Evolutionary conservation across 148 eudicot genomes (phyloP).

Genomic region (Spergularia bocconei): DNA sequence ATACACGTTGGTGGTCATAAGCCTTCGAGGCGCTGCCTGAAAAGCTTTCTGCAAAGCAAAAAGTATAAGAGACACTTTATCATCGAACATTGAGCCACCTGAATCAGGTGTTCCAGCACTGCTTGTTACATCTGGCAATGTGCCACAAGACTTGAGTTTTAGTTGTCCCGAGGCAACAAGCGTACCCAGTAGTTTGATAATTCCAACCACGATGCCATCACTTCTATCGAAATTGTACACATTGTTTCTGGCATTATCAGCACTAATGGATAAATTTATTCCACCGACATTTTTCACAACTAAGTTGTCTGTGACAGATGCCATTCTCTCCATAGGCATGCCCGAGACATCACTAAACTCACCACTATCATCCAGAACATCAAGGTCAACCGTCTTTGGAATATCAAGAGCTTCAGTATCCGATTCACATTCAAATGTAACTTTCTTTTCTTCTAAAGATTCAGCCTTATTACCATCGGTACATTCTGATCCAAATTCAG

Average conservation of each 20-base stretch:
- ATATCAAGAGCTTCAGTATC: conserved; percentile 33
- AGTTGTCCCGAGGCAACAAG: conserved; percentile 74
- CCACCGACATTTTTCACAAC: conserved; percentile 81
- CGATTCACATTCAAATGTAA: conserved; percentile 29
- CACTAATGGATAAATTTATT: conserved; percentile 80
- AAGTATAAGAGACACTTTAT: conserved; percentile 85
- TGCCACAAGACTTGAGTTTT: conserved; percentile 51
- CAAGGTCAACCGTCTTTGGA: conserved; percentile 25
- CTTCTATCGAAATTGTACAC: conserved; percentile 83
- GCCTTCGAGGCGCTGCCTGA: conserved; percentile 97
- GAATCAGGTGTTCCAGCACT: conserved; percentile 60
- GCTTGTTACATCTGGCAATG: conserved; percentile 53
- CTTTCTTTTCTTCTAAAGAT: conserved; percentile 39
- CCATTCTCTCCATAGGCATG: conserved; percentile 47
- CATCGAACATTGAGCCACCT: conserved; percentile 97
- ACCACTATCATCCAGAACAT: conserved; percentile 22
- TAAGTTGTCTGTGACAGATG: conserved; percentile 57
- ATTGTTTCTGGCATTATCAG: conserved; percentile 95
- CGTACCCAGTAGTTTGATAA: conserved; percentile 78
- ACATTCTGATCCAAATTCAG: conserved; percentile 32
- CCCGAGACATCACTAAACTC: conserved; percentile 28
- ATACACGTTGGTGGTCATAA: conserved; percentile 78
- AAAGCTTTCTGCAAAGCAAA: conserved; percentile 93
- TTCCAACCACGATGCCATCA: conserved; percentile 81
- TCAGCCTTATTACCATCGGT: conserved; percentile 31